A percentile compares a stretch with the other conserved stretches of the same genome.
Evolutionary conservation across 2,329 filamentous ascomycete species (phyloP).

Genomic region (Harringtonia aguacate): DNA sequence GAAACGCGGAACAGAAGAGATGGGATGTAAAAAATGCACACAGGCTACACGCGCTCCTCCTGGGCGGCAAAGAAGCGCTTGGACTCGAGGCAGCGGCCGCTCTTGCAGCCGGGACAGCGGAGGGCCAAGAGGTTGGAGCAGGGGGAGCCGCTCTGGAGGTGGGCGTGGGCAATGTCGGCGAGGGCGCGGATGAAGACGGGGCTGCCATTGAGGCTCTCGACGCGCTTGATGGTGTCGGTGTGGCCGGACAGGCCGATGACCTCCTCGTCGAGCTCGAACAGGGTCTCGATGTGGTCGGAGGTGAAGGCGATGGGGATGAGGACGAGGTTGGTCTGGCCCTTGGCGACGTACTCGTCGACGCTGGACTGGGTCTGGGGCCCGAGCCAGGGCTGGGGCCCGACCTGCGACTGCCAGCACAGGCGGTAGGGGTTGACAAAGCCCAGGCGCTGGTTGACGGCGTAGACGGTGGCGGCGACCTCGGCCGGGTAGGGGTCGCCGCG

Average conservation of each 20-base stretch:
- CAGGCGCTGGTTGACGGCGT: slow-evolving; percentile 90
- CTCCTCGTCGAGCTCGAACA: slow-evolving; percentile 89
- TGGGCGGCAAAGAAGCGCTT: slow-evolving; percentile 52
- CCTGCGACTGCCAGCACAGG: slow-evolving; percentile 95
- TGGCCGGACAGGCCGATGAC: slow-evolving; percentile 82
- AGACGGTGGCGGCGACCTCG: slow-evolving; percentile 90
- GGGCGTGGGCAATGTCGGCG: slow-evolving; percentile 73
- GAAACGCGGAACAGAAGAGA: background rate
- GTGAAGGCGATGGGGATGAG: slow-evolving; percentile 96
- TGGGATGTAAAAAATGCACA: background rate
- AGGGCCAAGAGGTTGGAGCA: slow-evolving; percentile 82
- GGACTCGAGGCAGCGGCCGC: slow-evolving; percentile 72
- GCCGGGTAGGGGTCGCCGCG: slow-evolving; percentile 89
- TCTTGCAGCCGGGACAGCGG: slow-evolving; percentile 88
- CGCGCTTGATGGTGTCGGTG: slow-evolving; percentile 72
- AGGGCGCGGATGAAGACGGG: slow-evolving; percentile 83
- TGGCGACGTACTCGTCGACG: slow-evolving; percentile 78
- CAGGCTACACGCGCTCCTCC: slow-evolving; percentile 1
- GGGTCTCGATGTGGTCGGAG: slow-evolving; percentile 96
- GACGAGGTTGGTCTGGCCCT: slow-evolving; percentile 83
- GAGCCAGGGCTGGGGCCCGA: slow-evolving; percentile 90
- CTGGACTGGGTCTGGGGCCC: slow-evolving; percentile 86
- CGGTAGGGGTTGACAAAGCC: slow-evolving; percentile 85
- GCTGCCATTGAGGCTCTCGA: slow-evolving; percentile 85
- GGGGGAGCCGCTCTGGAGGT: slow-evolving; percentile 56